Evolutionary conservation across 192 early-diverging fungal genomes (phyloP), one percentile per base, ranked within the genome.

Genomic region (Coemansia sp.): DNA sequence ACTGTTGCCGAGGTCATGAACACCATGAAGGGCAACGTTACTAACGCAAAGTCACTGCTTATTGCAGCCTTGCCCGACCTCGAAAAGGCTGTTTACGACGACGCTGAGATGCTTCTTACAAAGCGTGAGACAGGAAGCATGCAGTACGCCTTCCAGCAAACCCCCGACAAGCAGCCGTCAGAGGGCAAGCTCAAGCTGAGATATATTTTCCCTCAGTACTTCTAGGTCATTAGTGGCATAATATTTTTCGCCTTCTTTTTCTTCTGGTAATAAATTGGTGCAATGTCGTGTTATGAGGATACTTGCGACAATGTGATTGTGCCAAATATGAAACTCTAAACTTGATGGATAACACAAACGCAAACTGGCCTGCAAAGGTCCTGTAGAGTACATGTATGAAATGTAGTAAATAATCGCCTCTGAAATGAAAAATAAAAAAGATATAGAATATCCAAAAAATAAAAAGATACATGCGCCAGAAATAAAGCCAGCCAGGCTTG

Each of bases 71-170:
- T 99, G 57, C 93, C 93, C n/a, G 87, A 85, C 42, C 69, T 98
- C 8, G 85, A 90, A 66, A 63, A 84, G 16, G 88, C 88, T 10
- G 70, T 87, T 16, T 82, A 88, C 61, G 69, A 54, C 45, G 84
- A 90, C 38, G 61, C 70, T 17, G 84, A 77, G n/a, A 75, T 85
- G 43, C 81, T 82, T 45, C 77, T 82, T 39, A 75, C 85, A 63
- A 81, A 85, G 38, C 85, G 87, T 41, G 80, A 95, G 61, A 85
- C 92, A 71, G 94, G 94, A 6, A 86, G 84, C 75, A 95, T 91
- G 91, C 88, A 87, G 71, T 93, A 88, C 71, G 86, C 93, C 25
- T 89, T 90, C 71, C 93, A 97, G 85, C 96, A 95, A 43, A 76
- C 87, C 7, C 85, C 85, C 40, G 90, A 89, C 59, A 91, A 91